phyloP scores from a whole-genome alignment of 2,329 filamentous ascomycete genomes.

The Phyllosticta citribraziliensis region DNA sequence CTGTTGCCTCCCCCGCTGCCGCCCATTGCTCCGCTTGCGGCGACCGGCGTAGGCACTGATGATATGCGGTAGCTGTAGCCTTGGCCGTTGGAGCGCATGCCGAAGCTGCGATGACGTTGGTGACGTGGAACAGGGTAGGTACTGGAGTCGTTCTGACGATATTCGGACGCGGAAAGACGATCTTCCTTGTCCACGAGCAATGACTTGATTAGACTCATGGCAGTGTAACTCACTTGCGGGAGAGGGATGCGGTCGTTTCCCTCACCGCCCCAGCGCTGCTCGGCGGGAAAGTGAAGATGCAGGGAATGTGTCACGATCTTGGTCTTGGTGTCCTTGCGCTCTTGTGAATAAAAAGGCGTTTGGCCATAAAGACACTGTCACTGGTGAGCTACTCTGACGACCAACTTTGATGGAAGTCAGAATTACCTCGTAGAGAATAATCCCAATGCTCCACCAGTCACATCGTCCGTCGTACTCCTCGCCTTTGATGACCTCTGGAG shows the following conservation, averaged over 20 bases:
- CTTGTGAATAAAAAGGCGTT: conserved; percentile 79
- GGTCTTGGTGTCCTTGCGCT: conserved; percentile 72
- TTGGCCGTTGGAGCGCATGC: not conserved
- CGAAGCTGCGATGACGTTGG: conserved; percentile 2
- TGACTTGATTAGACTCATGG: conserved; percentile 64
- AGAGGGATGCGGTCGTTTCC: conserved; percentile 35
- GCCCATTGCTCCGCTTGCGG: conserved; percentile 19
- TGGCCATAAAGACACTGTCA: conserved; percentile 74
- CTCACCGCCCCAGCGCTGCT: conserved; percentile 42
- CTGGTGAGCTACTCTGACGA: conserved; percentile 2
- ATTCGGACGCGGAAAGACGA: conserved; percentile 67
- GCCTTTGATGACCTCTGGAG: conserved; percentile 79
- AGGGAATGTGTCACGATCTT: conserved; percentile 70
- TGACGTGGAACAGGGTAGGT: conserved; percentile 8
- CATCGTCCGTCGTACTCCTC: conserved; percentile 82
- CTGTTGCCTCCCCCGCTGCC: conserved; percentile 24
- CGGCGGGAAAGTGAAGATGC: conserved; percentile 60
- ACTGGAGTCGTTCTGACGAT: conserved; percentile 54
- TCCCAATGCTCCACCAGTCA: conserved; percentile 93
- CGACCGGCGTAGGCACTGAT: not conserved
- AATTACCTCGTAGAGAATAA: conserved; percentile 75
- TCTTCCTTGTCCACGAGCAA: conserved; percentile 65
- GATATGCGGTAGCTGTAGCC: not conserved
- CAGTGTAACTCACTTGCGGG: conserved; percentile 53
- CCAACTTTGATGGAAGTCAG: not conserved